Conservation (phyloP, 2,329 filamentous ascomycete genomes). For the Monilinia polystroma region DNA sequence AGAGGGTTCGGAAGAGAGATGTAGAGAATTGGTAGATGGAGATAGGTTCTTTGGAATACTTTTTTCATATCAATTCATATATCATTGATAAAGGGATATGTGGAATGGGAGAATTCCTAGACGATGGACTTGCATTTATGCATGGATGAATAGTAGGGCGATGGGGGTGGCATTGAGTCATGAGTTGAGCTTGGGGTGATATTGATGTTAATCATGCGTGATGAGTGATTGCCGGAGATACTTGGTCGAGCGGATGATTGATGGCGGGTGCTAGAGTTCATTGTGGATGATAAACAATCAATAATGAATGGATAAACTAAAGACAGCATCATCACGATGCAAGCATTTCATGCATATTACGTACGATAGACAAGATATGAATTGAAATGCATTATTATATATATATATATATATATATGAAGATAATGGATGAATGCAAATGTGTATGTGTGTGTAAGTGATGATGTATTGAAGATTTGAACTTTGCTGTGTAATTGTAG, state of each 20-base stretch:
- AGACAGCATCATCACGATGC: background rate
- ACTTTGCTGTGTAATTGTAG: too few relatives aligned
- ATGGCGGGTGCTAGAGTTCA: background rate
- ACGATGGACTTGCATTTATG: background rate
- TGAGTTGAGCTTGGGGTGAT: background rate
- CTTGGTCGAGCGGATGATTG: background rate
- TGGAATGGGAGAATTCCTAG: background rate
- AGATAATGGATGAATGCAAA: too few relatives aligned
- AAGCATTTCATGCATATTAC: too few relatives aligned
- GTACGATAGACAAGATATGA: too few relatives aligned
- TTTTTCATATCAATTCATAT: conserved; percentile 14
- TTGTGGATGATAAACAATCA: too few relatives aligned
- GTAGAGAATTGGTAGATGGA: background rate
- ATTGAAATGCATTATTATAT: too few relatives aligned
- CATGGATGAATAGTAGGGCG: background rate
- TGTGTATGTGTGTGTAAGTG: too few relatives aligned
- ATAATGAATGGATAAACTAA: background rate
- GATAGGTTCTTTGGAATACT: conserved; percentile 12
- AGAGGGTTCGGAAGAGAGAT: background rate
- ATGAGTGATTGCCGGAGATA: background rate
- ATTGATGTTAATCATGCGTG: background rate
- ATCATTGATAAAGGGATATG: conserved; percentile 6
- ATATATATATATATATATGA: too few relatives aligned
- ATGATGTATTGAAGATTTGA: too few relatives aligned
- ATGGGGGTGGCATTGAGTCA: background rate